phyloP scores from a whole-genome alignment of 2,329 filamentous ascomycete genomes.

The Pseudogymnoascus sp. region DNA sequence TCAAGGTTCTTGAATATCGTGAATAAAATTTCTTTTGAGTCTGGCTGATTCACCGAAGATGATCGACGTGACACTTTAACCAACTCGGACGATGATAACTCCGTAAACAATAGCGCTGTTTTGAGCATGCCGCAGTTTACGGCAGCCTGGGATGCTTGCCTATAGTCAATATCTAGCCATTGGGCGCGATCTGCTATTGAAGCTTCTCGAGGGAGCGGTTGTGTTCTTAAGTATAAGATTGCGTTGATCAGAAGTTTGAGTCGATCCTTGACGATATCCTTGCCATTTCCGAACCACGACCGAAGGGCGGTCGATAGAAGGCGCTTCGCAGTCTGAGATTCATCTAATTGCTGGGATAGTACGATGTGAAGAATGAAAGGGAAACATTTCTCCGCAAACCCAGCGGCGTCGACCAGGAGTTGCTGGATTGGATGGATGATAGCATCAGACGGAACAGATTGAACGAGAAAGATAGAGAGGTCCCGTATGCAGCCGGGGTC shows the following conservation, averaged over 20 bases:
- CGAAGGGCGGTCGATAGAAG: conserved; percentile 58
- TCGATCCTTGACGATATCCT: conserved; percentile 46
- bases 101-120: conserved; percentile 73
- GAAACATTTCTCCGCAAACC: conserved; percentile 65
- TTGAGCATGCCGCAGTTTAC: conserved; percentile 76
- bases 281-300: conserved; percentile 49
- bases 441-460: conserved; percentile 51
- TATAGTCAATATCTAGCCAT: conserved; percentile 81
- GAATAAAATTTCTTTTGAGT: conserved; percentile 63
- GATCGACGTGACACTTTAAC: conserved; percentile 56
- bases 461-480: conserved; percentile 53
- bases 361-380: conserved; percentile 81
- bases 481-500: conserved; percentile 50
- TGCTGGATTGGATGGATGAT: conserved; percentile 61
- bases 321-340: conserved; percentile 49
- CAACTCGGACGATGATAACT: conserved; percentile 55
- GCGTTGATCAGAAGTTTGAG: conserved; percentile 66
- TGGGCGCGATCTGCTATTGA: conserved; percentile 70
- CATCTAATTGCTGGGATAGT: conserved; percentile 58
- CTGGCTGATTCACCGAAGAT: conserved; percentile 42
- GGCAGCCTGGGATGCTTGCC: conserved; percentile 62
- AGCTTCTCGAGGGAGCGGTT: conserved; percentile 62
- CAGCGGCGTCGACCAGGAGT: conserved; percentile 56
- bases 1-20: conserved; percentile 86
- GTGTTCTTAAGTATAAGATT: conserved; percentile 81